Conservation (phyloP, 805 yeast species). For the Lipomyces orientalis region DNA sequence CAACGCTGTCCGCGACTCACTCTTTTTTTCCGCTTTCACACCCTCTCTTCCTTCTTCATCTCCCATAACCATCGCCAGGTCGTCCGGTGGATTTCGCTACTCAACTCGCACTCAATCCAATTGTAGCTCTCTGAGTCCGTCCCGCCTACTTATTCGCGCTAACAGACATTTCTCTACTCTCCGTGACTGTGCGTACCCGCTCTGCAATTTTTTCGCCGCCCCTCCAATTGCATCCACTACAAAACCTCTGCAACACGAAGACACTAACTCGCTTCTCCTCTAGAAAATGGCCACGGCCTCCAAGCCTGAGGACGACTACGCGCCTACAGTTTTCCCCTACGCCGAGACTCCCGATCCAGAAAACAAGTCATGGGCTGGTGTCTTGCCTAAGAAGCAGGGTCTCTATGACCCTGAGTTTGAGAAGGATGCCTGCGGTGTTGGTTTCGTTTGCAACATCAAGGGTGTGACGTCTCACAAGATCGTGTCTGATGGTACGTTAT, state of each 20-base stretch:
- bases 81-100: neutral
- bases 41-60: slow-evolving; percentile 11
- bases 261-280: slow-evolving; percentile 31
- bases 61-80: slow-evolving; percentile 5
- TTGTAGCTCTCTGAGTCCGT: neutral
- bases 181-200: slow-evolving; percentile 8
- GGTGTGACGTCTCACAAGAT: slow-evolving; percentile 88
- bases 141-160: neutral
- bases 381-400: slow-evolving; percentile 85
- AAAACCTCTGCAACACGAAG: slow-evolving; percentile 26
- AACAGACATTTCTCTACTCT: neutral
- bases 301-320: slow-evolving; percentile 28
- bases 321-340: slow-evolving; percentile 33
- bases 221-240: neutral
- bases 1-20: slow-evolving; percentile 6
- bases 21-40: slow-evolving; percentile 17
- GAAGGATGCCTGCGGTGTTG: slow-evolving; percentile 98
- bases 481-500: slow-evolving; percentile 76
- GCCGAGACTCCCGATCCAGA: slow-evolving; percentile 50
- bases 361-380: slow-evolving; percentile 89
- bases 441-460: slow-evolving; percentile 93
- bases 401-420: slow-evolving; percentile 92
- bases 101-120: neutral
- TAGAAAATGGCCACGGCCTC: slow-evolving; percentile 13
- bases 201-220: neutral